Evolutionary conservation across 139 green algal species (phyloP).

Genomic region (Tetradesmus lagerheimii): DNA sequence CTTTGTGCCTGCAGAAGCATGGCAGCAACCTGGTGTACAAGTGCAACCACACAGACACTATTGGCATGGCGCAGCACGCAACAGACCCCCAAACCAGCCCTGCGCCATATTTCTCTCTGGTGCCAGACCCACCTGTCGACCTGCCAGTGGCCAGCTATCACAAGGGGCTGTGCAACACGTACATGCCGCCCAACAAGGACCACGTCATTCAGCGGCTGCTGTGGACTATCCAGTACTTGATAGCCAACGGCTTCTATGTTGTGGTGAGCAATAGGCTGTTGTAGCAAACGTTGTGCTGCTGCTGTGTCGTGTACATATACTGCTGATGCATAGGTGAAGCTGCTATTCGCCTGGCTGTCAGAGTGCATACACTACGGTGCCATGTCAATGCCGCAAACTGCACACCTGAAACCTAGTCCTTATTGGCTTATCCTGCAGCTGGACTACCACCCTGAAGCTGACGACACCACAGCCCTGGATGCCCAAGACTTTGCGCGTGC

Average conservation of each 20-base stretch:
- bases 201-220: constrained; percentile 14
- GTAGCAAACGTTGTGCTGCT: not conserved
- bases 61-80: not conserved
- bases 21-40: not conserved
- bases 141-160: not conserved
- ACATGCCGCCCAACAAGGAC: constrained; percentile 3
- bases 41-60: not conserved
- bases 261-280: constrained; percentile 31
- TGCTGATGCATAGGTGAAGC: too few species aligned
- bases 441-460: constrained; percentile 35
- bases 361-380: too few species aligned
- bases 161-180: constrained; percentile 38
- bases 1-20: not conserved
- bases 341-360: too few species aligned
- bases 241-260: constrained; percentile 47
- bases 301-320: too few species aligned
- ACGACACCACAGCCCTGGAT: not conserved
- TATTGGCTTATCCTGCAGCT: constrained; percentile 22
- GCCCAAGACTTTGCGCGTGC: constrained; percentile 20
- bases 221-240: constrained; percentile 41
- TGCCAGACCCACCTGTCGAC: constrained; percentile 3
- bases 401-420: too few species aligned
- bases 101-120: not conserved
- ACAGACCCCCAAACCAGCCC: not conserved
- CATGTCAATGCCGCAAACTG: too few species aligned